phyloP scores from a whole-genome alignment of 306 rosid species.

The Nissolia schottii region DNA sequence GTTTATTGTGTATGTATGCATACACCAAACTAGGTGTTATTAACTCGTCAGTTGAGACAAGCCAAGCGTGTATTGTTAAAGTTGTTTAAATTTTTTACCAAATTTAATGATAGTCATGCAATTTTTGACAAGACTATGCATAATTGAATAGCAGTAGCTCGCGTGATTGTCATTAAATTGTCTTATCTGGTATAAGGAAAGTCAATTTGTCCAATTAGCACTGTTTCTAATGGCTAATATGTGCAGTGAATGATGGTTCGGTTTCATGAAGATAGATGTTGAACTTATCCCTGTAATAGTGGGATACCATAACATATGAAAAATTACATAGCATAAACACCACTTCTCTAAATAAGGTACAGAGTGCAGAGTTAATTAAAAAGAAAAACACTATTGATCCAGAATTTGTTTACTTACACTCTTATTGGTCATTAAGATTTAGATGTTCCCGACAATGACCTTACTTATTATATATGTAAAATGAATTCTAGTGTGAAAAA shows the following conservation, averaged over 20 bases:
- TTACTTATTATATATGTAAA: too few relatives aligned
- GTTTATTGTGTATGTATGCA: neutral
- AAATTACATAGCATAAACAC: neutral
- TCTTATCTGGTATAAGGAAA: neutral
- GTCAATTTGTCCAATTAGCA: neutral
- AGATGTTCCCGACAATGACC: too few relatives aligned
- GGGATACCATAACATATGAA: neutral
- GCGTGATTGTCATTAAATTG: neutral
- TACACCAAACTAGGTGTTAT: neutral
- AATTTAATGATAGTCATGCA: too few relatives aligned
- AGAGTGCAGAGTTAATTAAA: neutral
- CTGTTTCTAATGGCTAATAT: neutral
- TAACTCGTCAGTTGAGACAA: too few relatives aligned
- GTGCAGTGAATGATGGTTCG: conserved; percentile 18
- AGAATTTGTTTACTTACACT: too few relatives aligned
- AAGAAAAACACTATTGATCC: too few relatives aligned
- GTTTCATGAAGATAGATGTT: conserved; percentile 13
- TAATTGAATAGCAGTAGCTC: neutral
- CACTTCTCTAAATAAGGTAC: neutral
- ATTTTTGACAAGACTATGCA: neutral
- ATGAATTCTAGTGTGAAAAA: neutral
- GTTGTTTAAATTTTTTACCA: too few relatives aligned
- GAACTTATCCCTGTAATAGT: neutral
- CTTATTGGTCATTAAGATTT: too few relatives aligned
- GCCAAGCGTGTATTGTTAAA: too few relatives aligned